A percentile compares a stretch with the other conserved stretches of the same genome.
These are phyloP conservation scores for Pseudogymnoascus sp. DNA, from an alignment of 2,329 filamentous ascomycete species.

Conservation along the genomic window DNA sequence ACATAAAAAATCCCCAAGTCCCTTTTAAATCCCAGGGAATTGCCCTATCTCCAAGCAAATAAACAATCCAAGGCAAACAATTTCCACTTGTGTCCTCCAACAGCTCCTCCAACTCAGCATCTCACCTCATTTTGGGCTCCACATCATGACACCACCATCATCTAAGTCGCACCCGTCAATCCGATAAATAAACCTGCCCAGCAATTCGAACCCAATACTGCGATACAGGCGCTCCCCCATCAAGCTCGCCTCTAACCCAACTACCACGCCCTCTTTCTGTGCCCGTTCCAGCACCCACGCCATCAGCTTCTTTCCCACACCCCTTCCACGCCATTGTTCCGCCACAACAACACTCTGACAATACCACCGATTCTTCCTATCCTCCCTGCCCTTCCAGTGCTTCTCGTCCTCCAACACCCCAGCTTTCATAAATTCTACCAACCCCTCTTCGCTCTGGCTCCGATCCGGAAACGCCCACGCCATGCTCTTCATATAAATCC, in stretches of 20 bases:
- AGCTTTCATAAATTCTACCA: constrained; percentile 6
- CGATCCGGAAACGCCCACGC: constrained; percentile 14
- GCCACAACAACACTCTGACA: constrained; percentile 19
- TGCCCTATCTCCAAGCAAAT: neutral
- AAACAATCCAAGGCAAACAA: neutral
- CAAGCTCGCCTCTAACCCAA: constrained; percentile 19
- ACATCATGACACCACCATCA: neutral
- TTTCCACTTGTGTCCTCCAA: neutral
- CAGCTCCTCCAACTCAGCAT: neutral
- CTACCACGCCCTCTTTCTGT: constrained; percentile 18
- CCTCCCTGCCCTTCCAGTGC: constrained; percentile 16
- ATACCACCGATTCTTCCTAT: constrained; percentile 22
- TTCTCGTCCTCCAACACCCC: constrained; percentile 10
- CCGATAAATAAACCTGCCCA: neutral
- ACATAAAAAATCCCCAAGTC: neutral
- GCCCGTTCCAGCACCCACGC: constrained; percentile 19
- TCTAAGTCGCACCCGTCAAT: neutral
- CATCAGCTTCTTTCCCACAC: constrained; percentile 23
- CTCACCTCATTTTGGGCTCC: neutral
- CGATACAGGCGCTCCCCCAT: constrained; percentile 21
- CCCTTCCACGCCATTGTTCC: constrained; percentile 18
- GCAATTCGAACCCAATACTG: constrained; percentile 19
- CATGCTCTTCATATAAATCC: neutral
- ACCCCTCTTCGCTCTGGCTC: constrained; percentile 7
- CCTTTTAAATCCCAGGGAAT: neutral